Percentiles rank a stretch among this genome's conserved stretches.
phyloP scores from a whole-genome alignment of 2,329 filamentous ascomycete species.

The Claviceps digitariae region DNA sequence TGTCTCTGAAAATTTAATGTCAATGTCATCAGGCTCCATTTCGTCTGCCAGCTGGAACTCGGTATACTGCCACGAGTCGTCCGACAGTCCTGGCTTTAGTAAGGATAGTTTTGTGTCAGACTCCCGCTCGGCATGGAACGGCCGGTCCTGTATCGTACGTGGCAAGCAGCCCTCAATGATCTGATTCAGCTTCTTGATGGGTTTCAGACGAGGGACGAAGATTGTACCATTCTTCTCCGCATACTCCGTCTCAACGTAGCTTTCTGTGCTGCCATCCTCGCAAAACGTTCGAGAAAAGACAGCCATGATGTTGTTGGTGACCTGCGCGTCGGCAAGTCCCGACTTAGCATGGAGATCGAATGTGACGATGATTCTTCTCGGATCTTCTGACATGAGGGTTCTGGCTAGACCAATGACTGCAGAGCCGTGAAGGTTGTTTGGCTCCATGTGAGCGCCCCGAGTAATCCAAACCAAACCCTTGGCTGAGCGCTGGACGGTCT shows the following conservation, averaged over 20 bases:
- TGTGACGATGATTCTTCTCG: slow-evolving; percentile 26
- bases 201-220: slow-evolving; percentile 31
- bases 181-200: slow-evolving; percentile 26
- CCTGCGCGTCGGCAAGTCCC: slow-evolving; percentile 6
- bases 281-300: slow-evolving; percentile 15
- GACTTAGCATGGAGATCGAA: slow-evolving; percentile 25
- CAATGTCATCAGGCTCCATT: slow-evolving; percentile 22
- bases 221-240: slow-evolving; percentile 23
- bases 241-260: slow-evolving; percentile 28
- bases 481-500: slow-evolving; percentile 22
- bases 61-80: slow-evolving; percentile 15
- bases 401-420: slow-evolving; percentile 32
- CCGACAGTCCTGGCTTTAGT: slow-evolving; percentile 13
- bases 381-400: slow-evolving; percentile 35
- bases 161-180: slow-evolving; percentile 25
- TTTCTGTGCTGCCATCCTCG: slow-evolving; percentile 2
- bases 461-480: slow-evolving; percentile 35
- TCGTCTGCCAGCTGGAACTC: slow-evolving; percentile 6
- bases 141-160: slow-evolving; percentile 4
- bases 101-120: slow-evolving; percentile 13
- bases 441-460: slow-evolving; percentile 24
- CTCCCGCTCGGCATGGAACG: slow-evolving; percentile 9
- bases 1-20: slow-evolving; percentile 25
- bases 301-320: slow-evolving; percentile 11
- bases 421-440: slow-evolving; percentile 21